Percentiles rank a stretch among this genome's conserved stretches.
These are phyloP conservation scores for Penicillium samsonianum DNA, from an alignment of 495 filamentous ascomycete genomes.

Conservation along the genomic window DNA sequence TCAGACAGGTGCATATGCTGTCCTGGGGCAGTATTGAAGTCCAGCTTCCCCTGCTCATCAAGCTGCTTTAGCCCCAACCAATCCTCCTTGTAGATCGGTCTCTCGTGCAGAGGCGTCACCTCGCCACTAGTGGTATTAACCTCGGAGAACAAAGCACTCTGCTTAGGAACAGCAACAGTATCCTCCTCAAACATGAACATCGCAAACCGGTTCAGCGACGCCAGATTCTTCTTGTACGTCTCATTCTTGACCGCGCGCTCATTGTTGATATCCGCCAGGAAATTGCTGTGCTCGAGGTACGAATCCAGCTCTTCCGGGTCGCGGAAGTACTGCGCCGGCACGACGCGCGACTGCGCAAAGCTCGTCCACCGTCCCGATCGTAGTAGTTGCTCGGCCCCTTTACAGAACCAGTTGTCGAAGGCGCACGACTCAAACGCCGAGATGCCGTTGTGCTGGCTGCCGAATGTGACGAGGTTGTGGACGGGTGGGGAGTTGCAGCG, in stretches of 20 bases:
- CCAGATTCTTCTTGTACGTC: constrained; percentile 72
- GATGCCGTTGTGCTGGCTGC: constrained; percentile 94
- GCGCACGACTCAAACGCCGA: constrained; percentile 70
- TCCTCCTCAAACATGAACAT: constrained; percentile 93
- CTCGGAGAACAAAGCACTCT: constrained; percentile 89
- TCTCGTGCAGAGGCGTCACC: constrained; percentile 67
- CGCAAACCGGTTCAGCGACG: constrained; percentile 70
- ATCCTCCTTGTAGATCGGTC: constrained; percentile 82
- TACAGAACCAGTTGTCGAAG: constrained; percentile 75
- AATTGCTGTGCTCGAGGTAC: constrained; percentile 85
- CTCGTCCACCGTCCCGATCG: constrained; percentile 71
- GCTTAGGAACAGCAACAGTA: constrained; percentile 82
- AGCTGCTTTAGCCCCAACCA: constrained; percentile 86
- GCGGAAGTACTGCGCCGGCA: constrained; percentile 95
- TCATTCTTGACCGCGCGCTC: constrained; percentile 75
- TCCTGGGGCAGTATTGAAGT: constrained; percentile 69
- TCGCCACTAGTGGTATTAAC: constrained; percentile 67
- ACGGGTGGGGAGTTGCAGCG: constrained; percentile 83
- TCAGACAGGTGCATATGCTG: constrained; percentile 83
- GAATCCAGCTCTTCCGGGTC: constrained; percentile 66
- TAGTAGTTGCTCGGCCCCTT: constrained; percentile 70
- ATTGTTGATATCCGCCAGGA: constrained; percentile 98
- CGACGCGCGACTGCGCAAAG: constrained; percentile 73
- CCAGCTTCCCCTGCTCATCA: constrained; percentile 76
- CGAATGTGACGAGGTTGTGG: constrained; percentile 83